These are phyloP conservation scores for Hirschfeldia incana DNA, from an alignment of 345 rosid genomes.

Conservation along the genomic window DNA sequence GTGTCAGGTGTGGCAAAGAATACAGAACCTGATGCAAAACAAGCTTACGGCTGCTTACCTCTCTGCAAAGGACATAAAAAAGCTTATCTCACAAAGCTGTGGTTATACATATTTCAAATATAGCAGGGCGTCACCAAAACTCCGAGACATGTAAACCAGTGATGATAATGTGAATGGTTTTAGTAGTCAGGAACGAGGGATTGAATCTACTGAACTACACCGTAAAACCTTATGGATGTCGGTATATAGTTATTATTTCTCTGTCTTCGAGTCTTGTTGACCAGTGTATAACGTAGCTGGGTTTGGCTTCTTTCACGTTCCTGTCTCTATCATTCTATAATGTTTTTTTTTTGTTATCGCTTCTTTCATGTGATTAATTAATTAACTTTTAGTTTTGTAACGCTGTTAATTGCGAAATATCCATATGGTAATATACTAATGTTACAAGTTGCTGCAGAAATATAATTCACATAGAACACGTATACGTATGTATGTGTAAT, in stretches of 20 bases:
- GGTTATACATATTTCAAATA: not conserved
- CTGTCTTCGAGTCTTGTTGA: constrained; percentile 5
- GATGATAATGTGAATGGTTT: not conserved
- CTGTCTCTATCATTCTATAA: constrained; percentile 17
- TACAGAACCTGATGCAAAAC: not conserved
- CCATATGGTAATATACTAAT: not conserved
- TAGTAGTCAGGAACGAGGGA: not conserved
- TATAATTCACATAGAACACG: not conserved
- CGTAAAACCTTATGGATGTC: not conserved
- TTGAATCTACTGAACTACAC: not conserved
- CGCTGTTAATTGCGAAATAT: not conserved
- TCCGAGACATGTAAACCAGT: not conserved
- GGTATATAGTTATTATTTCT: not conserved
- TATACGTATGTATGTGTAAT: constrained; percentile 7
- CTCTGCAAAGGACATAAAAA: not conserved
- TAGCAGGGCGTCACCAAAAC: not conserved
- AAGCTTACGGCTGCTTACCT: not conserved
- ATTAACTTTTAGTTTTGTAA: constrained; percentile 4
- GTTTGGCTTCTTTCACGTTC: constrained; percentile 31
- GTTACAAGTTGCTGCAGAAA: constrained; percentile 11
- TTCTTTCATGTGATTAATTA: constrained; percentile 6
- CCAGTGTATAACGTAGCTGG: constrained; percentile 31
- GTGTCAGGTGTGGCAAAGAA: not conserved
- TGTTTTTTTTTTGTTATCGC: not conserved
- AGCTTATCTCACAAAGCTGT: not conserved